Percentiles rank a stretch among this genome's conserved stretches.
phyloP scores from a whole-genome alignment of 2,329 filamentous ascomycete species.

The Ampelomyces quisqualis region DNA sequence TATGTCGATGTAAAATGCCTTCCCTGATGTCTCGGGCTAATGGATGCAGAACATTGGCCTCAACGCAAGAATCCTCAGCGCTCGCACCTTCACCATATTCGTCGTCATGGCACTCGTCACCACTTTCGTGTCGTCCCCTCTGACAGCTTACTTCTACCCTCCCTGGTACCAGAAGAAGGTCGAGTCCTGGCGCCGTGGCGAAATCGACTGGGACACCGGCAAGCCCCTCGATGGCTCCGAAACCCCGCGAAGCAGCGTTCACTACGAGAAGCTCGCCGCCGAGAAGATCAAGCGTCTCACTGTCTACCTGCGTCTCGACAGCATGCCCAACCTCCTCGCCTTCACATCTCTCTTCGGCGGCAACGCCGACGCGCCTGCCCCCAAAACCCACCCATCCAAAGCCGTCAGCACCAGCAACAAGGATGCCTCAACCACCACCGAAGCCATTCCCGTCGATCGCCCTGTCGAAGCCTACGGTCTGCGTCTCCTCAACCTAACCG shows the following conservation, averaged over 20 bases:
- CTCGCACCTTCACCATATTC: constrained; percentile 86
- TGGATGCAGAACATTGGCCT: constrained; percentile 70
- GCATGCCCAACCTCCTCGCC: constrained; percentile 76
- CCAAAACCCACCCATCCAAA: constrained; percentile 43
- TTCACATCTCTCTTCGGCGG: constrained; percentile 78
- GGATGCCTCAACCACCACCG: constrained; percentile 12
- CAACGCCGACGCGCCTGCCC: constrained; percentile 44
- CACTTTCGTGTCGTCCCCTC: constrained; percentile 78
- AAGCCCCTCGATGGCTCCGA: constrained; percentile 44
- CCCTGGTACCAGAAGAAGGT: constrained; percentile 73
- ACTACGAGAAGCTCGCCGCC: constrained; percentile 53
- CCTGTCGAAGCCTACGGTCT: constrained; percentile 77
- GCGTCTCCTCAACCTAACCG: constrained; percentile 82
- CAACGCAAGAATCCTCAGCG: constrained; percentile 77
- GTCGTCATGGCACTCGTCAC: constrained; percentile 91
- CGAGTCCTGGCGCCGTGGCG: constrained; percentile 73
- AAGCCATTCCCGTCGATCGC: constrained; percentile 36
- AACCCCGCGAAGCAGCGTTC: constrained; percentile 45
- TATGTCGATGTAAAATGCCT: constrained; percentile 47
- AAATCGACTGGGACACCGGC: constrained; percentile 83
- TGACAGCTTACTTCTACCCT: constrained; percentile 74
- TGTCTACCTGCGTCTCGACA: constrained; percentile 82
- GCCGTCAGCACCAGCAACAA: constrained; percentile 28
- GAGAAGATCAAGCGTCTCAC: constrained; percentile 64
- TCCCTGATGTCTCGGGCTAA: constrained; percentile 12